Evolutionary conservation across 2,329 filamentous ascomycete species (phyloP).

Genomic region (Basipetospora chlamydospora): DNA sequence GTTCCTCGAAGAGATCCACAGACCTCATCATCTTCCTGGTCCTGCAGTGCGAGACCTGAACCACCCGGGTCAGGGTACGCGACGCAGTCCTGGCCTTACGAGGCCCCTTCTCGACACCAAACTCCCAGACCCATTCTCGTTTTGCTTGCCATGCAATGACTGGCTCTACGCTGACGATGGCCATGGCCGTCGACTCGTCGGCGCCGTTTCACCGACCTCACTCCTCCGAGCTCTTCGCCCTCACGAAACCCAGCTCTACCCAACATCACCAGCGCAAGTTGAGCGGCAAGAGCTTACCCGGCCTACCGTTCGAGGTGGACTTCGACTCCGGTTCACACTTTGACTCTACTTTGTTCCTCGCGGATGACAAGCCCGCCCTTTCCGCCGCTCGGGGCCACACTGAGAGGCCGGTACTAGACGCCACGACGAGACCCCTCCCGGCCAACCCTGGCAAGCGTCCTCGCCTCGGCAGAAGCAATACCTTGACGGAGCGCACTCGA

Average conservation of each 20-base stretch:
- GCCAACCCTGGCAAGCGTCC: constrained; percentile 8
- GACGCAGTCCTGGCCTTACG: too few species aligned
- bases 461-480: constrained; percentile 25
- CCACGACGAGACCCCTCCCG: not conserved
- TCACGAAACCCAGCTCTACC: constrained; percentile 4
- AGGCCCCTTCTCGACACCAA: too few species aligned
- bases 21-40: too few species aligned
- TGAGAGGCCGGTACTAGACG: not conserved
- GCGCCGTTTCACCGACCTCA: constrained; percentile 18
- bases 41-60: too few species aligned
- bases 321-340: constrained; percentile 36
- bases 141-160: constrained; percentile 19
- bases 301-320: constrained; percentile 33
- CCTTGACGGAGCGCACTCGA: constrained; percentile 32
- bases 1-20: too few species aligned
- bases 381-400: not conserved
- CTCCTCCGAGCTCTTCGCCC: constrained; percentile 15
- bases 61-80: too few species aligned
- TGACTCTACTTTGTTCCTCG: constrained; percentile 28
- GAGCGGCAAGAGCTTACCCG: constrained; percentile 1
- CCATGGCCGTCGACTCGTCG: constrained; percentile 20
- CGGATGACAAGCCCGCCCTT: constrained; percentile 7
- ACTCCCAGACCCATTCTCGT: not conserved
- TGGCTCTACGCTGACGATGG: constrained; percentile 22
- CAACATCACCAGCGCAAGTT: constrained; percentile 21